phyloP scores from a whole-genome alignment of 75 land plant genomes.

The Cupressus sempervirens region DNA sequence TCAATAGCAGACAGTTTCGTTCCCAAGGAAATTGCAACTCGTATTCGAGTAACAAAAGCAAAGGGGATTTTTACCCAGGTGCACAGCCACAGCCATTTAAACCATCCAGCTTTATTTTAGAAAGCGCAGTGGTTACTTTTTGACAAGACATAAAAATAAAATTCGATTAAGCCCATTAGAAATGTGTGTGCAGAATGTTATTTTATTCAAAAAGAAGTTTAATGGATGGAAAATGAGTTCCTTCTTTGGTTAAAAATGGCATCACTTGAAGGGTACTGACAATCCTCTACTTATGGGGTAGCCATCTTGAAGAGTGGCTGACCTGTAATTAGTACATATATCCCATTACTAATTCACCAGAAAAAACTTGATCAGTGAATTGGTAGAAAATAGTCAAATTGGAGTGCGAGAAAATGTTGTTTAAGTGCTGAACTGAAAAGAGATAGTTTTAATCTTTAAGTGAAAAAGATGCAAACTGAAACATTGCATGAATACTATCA shows the following conservation, averaged over 20 bases:
- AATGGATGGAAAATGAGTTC: background rate
- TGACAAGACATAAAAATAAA: background rate
- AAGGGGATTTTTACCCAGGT: slow-evolving; percentile 98
- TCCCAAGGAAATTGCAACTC: slow-evolving; percentile 73
- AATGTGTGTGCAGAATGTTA: background rate
- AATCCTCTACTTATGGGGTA: background rate
- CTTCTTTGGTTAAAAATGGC: background rate
- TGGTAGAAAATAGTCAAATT: no score
- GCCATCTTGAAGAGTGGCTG: background rate
- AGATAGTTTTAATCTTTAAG: no score
- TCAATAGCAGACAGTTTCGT: slow-evolving; percentile 98
- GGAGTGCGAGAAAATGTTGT: no score
- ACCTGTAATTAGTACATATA: no score
- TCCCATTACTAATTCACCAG: no score
- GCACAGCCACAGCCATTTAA: background rate
- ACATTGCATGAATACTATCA: no score
- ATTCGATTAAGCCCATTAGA: background rate
- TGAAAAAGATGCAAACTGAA: no score
- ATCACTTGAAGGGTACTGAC: background rate
- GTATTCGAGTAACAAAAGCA: slow-evolving; percentile 70
- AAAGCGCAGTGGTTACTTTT: background rate
- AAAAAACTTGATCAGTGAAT: no score
- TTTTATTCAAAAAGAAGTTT: slow-evolving; percentile 1
- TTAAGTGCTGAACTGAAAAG: no score
- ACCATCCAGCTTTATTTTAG: slow-evolving; percentile 3